Evolutionary conservation across 768 basidiomycete species (phyloP).

Genomic region (Kondoa malvinella): DNA sequence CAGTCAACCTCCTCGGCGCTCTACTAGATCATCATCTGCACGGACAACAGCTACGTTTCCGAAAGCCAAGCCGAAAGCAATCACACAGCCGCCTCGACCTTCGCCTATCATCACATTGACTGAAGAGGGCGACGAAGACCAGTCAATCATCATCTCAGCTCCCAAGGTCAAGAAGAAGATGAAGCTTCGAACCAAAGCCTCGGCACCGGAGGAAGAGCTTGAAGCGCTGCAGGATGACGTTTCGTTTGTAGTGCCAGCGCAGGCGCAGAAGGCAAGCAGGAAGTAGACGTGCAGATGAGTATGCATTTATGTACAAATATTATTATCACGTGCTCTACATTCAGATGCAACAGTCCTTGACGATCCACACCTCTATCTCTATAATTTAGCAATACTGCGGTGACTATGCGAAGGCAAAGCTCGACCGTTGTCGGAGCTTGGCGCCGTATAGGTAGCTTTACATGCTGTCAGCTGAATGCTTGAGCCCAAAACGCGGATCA

Average conservation of each 20-base stretch:
- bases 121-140: background rate
- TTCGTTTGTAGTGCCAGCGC: background rate
- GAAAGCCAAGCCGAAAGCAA: background rate
- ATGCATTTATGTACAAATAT: background rate
- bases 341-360: too few relatives aligned
- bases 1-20: background rate
- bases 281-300: background rate
- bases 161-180: background rate
- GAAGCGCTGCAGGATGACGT: background rate
- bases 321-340: too few relatives aligned
- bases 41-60: too few relatives aligned
- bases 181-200: background rate
- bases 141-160: background rate
- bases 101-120: background rate
- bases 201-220: background rate
- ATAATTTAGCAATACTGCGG: background rate
- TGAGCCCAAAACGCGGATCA: background rate
- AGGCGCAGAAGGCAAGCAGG: background rate
- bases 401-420: background rate
- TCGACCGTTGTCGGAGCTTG: background rate
- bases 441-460: background rate
- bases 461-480: background rate
- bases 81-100: background rate
- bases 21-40: background rate
- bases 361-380: too few relatives aligned